Evolutionary conservation across 1,284 basidiomycete species (phyloP).

Genomic region (Neolentinus lepideus): DNA sequence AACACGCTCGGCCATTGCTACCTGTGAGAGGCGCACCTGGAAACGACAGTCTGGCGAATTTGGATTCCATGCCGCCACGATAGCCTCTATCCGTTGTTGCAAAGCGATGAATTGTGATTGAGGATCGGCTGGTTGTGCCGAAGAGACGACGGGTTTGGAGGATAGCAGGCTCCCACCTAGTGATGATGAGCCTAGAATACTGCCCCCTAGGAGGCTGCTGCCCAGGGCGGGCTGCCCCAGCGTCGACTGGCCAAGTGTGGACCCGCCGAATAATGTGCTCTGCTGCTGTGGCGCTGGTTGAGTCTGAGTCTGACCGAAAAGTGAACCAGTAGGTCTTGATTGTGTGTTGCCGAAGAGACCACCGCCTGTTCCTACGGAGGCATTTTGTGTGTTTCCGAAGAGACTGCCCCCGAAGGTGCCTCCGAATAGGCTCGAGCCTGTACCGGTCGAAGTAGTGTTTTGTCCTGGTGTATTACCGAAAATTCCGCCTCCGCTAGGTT

Average conservation of each 20-base stretch:
- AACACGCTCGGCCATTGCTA: not conserved
- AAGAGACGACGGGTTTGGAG: constrained; percentile 21
- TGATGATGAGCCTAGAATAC: constrained; percentile 14
- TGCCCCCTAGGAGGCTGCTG: constrained; percentile 11
- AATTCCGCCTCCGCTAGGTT: constrained; percentile 6
- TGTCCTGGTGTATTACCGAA: constrained; percentile 3
- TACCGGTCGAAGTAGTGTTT: constrained; percentile 4
- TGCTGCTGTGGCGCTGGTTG: constrained; percentile 1
- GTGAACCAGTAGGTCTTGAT: constrained; percentile 17
- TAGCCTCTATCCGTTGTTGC: constrained; percentile 56
- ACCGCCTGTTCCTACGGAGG: not conserved
- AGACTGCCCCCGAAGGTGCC: constrained; percentile 8
- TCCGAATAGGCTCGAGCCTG: constrained; percentile 7
- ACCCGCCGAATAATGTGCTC: constrained; percentile 26
- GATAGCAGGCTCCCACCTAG: constrained; percentile 19
- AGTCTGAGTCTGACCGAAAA: constrained; percentile 21
- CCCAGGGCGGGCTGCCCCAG: constrained; percentile 18
- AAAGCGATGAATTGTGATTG: constrained; percentile 54
- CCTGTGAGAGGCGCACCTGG: constrained; percentile 45
- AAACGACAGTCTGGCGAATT: constrained; percentile 69
- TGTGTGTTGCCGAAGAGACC: constrained; percentile 9
- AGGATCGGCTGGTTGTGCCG: constrained; percentile 48
- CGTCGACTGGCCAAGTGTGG: constrained; percentile 14
- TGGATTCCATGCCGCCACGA: constrained; percentile 71
- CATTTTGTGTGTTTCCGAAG: constrained; percentile 15